Conservation (phyloP, 225 moss, liverwort and hornwort genomes). For the Lunularia cruciata region DNA sequence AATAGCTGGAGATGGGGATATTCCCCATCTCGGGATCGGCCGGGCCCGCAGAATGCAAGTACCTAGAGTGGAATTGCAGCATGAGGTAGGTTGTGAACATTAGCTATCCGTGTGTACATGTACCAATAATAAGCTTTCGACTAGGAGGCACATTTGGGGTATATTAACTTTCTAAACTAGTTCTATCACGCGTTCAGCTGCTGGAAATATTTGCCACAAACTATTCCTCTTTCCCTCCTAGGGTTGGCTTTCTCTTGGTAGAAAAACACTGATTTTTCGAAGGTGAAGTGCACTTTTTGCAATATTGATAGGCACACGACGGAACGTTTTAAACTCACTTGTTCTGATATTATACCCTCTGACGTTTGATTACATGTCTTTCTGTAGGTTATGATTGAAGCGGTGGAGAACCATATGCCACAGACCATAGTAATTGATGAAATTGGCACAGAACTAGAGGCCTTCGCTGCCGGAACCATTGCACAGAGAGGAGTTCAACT, state of each 20-base stretch:
- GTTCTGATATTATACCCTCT: background rate
- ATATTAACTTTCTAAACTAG: no score
- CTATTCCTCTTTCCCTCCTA: no score
- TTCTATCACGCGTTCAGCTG: no score
- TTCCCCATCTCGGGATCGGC: constrained; percentile 87
- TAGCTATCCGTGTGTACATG: background rate
- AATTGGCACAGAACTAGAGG: constrained; percentile 95
- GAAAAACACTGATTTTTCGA: no score
- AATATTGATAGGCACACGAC: no score
- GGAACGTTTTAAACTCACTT: no score
- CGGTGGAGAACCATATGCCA: constrained; percentile 99
- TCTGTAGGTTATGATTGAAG: constrained; percentile 90
- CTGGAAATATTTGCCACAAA: no score
- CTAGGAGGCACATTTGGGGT: no score
- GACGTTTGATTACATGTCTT: background rate
- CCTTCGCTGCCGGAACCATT: constrained; percentile 87
- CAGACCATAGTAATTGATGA: constrained; percentile 96
- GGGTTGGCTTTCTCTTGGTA: no score
- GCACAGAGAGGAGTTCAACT: constrained; percentile 95
- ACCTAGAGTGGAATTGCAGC: constrained; percentile 84
- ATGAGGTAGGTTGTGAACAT: constrained; percentile 50
- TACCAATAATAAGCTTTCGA: no score
- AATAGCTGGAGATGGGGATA: constrained; percentile 95
- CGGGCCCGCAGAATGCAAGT: constrained; percentile 97
- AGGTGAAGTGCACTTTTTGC: no score